Evolutionary conservation across 1,284 basidiomycete genomes (phyloP), one percentile per base, ranked within the genome.

Genomic region (Cerrena zonata): DNA sequence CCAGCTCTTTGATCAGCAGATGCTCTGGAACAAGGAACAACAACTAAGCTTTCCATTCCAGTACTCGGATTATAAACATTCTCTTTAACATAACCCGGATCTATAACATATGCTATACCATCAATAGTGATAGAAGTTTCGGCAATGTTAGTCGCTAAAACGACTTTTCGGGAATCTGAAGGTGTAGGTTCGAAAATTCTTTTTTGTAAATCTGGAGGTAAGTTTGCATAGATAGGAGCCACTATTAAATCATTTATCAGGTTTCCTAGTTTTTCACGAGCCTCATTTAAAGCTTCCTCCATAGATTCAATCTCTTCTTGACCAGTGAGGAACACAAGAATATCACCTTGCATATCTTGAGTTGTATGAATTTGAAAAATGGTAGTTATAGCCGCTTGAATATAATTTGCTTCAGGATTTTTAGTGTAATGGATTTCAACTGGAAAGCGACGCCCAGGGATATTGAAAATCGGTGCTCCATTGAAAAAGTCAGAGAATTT

Each of bases 401-500:
- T 82, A 69, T 99, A 99, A 69, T 99, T 95, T n/a, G 82, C 80
- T 69, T 99, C 96, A 0, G 96, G 95, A 64, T 99, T 95, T 69
- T 98, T 98, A 57, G 95, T 98, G 72, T 99, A 98, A 19, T 99
- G 76, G 40, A 93, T 82, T 69, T 99, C 96, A 56, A 99, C 96
- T 2, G 95, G 95, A 72, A 91, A 98, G n/a, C 94, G 94, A 61
- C 94, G 86, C 57, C 96, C 96, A 13, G 96, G 95, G 58, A 99
- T 99, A n/a, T 94, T 97, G 77, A 99, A 98, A 71, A 99, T 98
- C 10, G 95, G 94, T 69, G 94, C 98, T 19, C 89, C 91, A 67
- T 87, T 95, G 77, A 99, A 99, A 78, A 98, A 99, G 61, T 91
- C 93, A 5, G 94, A 94, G 70, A 99, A 99, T 74, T 99, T 99